Conservation (phyloP, 805 yeast species). For the Lachancea sp. region DNA sequence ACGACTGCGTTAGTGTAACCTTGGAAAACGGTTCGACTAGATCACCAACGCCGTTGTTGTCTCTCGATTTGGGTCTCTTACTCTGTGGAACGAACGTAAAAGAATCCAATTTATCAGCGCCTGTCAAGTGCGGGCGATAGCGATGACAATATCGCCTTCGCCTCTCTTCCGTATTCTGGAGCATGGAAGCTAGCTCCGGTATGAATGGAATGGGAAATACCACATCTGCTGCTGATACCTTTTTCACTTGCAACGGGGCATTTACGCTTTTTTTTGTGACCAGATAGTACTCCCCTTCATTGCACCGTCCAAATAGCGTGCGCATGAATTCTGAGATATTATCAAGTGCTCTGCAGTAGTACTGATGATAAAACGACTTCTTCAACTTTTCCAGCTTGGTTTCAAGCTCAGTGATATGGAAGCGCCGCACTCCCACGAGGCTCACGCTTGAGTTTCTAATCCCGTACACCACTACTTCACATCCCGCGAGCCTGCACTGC, state of each 20-base stretch:
- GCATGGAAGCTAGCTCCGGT: not conserved
- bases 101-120: not conserved
- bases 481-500: slow-evolving; percentile 6
- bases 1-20: too few species aligned
- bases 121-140: not conserved
- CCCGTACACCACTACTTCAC: slow-evolving; percentile 3
- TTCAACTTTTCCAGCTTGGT: not conserved
- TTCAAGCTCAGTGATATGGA: slow-evolving; percentile 3
- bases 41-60: too few species aligned
- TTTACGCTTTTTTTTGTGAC: not conserved
- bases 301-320: not conserved
- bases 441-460: not conserved
- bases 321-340: slow-evolving; percentile 2
- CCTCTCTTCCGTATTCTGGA: not conserved
- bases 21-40: too few species aligned
- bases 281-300: slow-evolving; percentile 4
- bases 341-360: slow-evolving; percentile 1
- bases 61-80: too few species aligned
- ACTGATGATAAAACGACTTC: not conserved
- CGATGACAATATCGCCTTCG: not conserved
- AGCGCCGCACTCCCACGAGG: slow-evolving; percentile 5
- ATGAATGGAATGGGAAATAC: slow-evolving; percentile 1
- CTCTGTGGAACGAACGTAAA: too few species aligned
- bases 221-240: not conserved
- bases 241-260: not conserved